phyloP scores from a whole-genome alignment of 495 filamentous ascomycete species.

The Neurospora hispaniola region DNA sequence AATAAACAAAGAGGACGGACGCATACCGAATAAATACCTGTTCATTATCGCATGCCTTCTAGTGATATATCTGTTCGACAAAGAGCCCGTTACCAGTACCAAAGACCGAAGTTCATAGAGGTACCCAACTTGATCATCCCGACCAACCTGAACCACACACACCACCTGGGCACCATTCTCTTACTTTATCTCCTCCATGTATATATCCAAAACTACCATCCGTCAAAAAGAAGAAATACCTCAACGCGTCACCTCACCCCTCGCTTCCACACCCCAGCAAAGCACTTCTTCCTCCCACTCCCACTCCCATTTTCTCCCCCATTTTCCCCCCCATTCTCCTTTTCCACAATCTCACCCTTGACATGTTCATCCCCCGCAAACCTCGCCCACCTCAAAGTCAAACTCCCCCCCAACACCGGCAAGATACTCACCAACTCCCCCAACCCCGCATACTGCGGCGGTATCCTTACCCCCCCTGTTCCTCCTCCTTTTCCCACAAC shows the following conservation, averaged over 20 bases:
- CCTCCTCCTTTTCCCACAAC: neutral
- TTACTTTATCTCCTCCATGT: neutral
- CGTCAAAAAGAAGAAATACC: too few species aligned
- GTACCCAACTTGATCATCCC: neutral
- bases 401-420: conserved; percentile 55
- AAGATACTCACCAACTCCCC: conserved; percentile 71
- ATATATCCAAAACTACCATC: neutral
- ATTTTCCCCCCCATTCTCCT: too few species aligned
- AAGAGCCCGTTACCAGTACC: neutral
- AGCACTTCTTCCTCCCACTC: neutral
- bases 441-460: conserved; percentile 62
- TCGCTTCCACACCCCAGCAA: neutral
- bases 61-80: neutral
- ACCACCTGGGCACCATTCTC: too few species aligned
- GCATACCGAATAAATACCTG: neutral
- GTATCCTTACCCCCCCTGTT: conserved; percentile 40
- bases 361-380: neutral
- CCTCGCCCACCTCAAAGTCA: conserved; percentile 10
- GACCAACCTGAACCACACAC: neutral
- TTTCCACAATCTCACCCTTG: too few species aligned
- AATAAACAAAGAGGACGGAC: neutral
- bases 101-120: neutral
- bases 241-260: neutral
- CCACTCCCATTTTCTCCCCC: too few species aligned
- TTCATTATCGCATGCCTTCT: neutral